Conservation (phyloP, 129 eudicot species). For the Erigeron canadensis region DNA sequence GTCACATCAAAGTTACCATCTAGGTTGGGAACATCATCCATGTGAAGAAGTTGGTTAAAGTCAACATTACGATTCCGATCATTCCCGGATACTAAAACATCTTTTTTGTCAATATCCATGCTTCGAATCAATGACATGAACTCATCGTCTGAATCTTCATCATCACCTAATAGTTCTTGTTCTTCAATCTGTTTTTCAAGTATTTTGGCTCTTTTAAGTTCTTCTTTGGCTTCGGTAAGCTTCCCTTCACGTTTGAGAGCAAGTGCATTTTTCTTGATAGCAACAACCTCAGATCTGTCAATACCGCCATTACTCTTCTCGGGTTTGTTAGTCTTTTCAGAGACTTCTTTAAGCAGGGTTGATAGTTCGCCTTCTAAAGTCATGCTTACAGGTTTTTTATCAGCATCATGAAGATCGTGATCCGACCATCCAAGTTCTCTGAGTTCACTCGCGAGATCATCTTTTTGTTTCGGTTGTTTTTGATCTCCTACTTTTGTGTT, state of each 20-base stretch:
- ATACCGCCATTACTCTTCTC: slow-evolving; percentile 38
- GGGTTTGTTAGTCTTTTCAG: slow-evolving; percentile 35
- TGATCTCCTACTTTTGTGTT: slow-evolving; percentile 30
- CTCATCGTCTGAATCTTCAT: slow-evolving; percentile 88
- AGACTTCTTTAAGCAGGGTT: slow-evolving; percentile 56
- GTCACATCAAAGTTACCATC: slow-evolving; percentile 69
- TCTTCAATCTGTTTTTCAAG: slow-evolving; percentile 92
- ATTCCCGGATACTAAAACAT: slow-evolving; percentile 40
- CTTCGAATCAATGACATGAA: slow-evolving; percentile 63
- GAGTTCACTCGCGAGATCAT: slow-evolving; percentile 73
- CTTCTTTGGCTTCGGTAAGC: slow-evolving; percentile 86
- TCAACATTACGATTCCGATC: slow-evolving; percentile 39
- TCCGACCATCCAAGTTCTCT: slow-evolving; percentile 92
- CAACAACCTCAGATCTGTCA: slow-evolving; percentile 65
- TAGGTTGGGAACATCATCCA: slow-evolving; percentile 47
- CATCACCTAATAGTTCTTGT: slow-evolving; percentile 73
- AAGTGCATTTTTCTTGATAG: slow-evolving; percentile 76
- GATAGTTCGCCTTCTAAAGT: slow-evolving; percentile 83
- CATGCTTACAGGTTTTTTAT: slow-evolving; percentile 58
- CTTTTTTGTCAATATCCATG: slow-evolving; percentile 52
- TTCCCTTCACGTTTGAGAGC: slow-evolving; percentile 82
- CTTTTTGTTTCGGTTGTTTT: slow-evolving; percentile 46
- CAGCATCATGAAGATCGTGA: slow-evolving; percentile 61
- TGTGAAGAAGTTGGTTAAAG: slow-evolving; percentile 42
- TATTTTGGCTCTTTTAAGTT: slow-evolving; percentile 83